phyloP scores from a whole-genome alignment of 1,284 basidiomycete genomes.

The Rhodotorula sp. region DNA sequence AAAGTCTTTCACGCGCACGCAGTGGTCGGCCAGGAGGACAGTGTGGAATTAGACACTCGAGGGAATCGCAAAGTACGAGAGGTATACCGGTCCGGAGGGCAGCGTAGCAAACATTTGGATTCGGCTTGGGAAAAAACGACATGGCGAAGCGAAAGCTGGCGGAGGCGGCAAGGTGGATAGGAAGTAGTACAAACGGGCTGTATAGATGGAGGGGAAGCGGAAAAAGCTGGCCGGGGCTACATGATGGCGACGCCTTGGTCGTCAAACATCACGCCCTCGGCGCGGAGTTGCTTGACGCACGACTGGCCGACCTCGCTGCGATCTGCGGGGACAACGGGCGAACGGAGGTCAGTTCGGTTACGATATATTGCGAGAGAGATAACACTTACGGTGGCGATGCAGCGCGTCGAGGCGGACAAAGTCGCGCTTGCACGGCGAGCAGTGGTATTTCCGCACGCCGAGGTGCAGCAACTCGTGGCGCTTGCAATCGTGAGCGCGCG shows the following conservation, averaged over 20 bases:
- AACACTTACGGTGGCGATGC: conserved; percentile 38
- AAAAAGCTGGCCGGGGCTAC: not conserved
- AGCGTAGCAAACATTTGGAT: not conserved
- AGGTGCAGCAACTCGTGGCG: conserved; percentile 75
- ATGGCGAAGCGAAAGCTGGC: not conserved
- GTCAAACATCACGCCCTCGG: conserved; percentile 28
- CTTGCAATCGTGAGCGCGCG: conserved; percentile 79
- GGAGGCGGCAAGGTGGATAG: not conserved
- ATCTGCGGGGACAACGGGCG: conserved; percentile 11
- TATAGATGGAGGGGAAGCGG: not conserved
- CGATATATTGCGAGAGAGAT: too few species aligned
- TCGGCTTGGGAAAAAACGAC: too few species aligned
- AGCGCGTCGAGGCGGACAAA: conserved; percentile 41
- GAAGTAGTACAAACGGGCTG: not conserved
- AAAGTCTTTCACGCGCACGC: not conserved
- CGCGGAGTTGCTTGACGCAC: conserved; percentile 35
- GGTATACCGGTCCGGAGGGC: not conserved
- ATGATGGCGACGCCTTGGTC: conserved; percentile 22
- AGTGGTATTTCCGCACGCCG: conserved; percentile 38
- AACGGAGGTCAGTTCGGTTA: too few species aligned
- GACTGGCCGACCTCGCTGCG: conserved; percentile 39
- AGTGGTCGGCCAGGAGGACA: not conserved
- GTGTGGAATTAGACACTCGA: not conserved
- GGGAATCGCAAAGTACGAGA: not conserved
- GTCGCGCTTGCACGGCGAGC: conserved; percentile 38